Conservation (phyloP, 352 stramenopile genomes). For the Phytophthora pseudosyringae region DNA sequence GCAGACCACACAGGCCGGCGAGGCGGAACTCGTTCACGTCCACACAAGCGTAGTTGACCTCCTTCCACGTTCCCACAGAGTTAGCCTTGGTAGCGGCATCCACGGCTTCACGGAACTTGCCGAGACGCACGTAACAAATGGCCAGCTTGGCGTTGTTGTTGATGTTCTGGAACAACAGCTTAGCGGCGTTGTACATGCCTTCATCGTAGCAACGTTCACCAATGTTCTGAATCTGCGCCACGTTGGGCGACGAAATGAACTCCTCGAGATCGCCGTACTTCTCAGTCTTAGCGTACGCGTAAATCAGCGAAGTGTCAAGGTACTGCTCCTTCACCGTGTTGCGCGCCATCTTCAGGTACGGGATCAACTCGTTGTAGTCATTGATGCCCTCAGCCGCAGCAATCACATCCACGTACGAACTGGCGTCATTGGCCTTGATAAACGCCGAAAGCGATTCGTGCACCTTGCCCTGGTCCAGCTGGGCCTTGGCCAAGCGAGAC, state of each 20-base stretch:
- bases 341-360: constrained; percentile 99
- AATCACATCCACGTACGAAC: constrained; percentile 98
- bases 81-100: constrained; percentile 99
- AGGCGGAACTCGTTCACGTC: constrained; percentile 98
- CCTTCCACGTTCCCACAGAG: constrained; percentile 99
- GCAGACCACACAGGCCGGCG: constrained; percentile 96
- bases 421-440: constrained; percentile 99
- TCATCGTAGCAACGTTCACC: constrained; percentile 98
- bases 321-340: constrained; percentile 99
- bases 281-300: constrained; percentile 98
- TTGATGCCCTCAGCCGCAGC: constrained; percentile 96
- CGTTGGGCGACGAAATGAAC: constrained; percentile 99
- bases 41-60: constrained; percentile 99
- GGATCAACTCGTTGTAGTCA: constrained; percentile 97
- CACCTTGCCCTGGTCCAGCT: constrained; percentile 96
- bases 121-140: constrained; percentile 99
- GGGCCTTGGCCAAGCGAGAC: constrained; percentile 98
- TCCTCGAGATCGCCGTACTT: constrained; percentile 99
- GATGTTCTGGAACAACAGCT: constrained; percentile 99
- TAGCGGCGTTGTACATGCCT: constrained; percentile 98
- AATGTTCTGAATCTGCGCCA: constrained; percentile 99
- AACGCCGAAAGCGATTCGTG: constrained; percentile 98
- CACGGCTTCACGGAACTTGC: constrained; percentile 99
- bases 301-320: constrained; percentile 99
- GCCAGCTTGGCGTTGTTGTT: constrained; percentile 99